phyloP scores from a whole-genome alignment of 495 filamentous ascomycete species.

The Hyaloscypha finlandica region DNA sequence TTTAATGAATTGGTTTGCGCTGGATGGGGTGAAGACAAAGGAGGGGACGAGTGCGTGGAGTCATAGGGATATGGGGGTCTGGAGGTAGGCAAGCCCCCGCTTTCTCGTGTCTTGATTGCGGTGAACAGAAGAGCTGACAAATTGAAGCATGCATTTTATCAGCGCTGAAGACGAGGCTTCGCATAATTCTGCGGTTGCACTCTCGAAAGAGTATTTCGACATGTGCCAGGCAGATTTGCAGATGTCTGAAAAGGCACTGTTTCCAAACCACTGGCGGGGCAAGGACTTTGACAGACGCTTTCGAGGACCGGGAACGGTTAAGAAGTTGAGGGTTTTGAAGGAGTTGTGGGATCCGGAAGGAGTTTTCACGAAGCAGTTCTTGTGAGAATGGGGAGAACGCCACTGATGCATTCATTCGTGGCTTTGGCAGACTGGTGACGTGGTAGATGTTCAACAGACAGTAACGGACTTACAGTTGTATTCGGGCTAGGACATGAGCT shows the following conservation, averaged over 20 bases:
- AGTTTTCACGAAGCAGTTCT: constrained; percentile 27
- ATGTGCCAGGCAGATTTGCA: not conserved
- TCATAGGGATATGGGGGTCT: not conserved
- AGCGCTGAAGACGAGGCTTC: not conserved
- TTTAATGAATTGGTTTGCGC: not conserved
- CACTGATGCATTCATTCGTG: too few species aligned
- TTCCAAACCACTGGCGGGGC: not conserved
- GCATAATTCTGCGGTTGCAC: not conserved
- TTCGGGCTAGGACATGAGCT: too few species aligned
- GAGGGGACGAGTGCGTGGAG: not conserved
- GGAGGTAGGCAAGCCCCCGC: not conserved
- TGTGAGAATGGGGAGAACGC: not conserved
- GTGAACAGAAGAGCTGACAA: not conserved
- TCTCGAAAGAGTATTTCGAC: not conserved
- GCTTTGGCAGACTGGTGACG: too few species aligned
- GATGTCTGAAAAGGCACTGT: not conserved
- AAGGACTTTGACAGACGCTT: constrained; percentile 34
- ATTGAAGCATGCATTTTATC: not conserved
- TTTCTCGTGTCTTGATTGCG: not conserved
- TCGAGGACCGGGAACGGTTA: constrained; percentile 39
- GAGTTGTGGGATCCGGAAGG: constrained; percentile 45
- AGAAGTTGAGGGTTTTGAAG: constrained; percentile 38
- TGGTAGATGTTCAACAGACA: too few species aligned
- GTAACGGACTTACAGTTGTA: too few species aligned
- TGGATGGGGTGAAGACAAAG: not conserved